A percentile compares a stretch with the other conserved stretches of the same genome.
Evolutionary conservation across 768 basidiomycete species (phyloP).

Genomic region (Tulasnella sp.): DNA sequence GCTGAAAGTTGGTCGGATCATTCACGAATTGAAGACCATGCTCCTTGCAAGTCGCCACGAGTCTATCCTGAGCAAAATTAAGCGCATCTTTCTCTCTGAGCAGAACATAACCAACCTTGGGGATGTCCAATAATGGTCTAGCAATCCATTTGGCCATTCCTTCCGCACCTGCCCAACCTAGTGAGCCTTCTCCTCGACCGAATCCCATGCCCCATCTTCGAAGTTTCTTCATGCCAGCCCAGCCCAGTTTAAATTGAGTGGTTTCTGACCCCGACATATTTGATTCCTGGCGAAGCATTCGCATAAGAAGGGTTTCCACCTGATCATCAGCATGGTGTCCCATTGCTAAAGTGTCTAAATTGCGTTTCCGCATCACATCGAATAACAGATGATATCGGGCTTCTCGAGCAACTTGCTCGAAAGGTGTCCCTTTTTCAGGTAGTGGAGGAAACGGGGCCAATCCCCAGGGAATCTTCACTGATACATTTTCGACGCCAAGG

Average conservation of each 20-base stretch:
- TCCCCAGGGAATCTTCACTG: constrained; percentile 45
- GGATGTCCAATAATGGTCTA: constrained; percentile 52
- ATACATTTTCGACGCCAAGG: constrained; percentile 36
- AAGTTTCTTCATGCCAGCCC: constrained; percentile 52
- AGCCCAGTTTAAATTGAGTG: constrained; percentile 24
- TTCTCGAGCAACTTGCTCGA: constrained; percentile 46
- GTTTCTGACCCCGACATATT: background rate
- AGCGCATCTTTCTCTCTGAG: constrained; percentile 3
- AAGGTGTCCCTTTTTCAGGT: constrained; percentile 30
- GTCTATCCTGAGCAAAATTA: constrained; percentile 43
- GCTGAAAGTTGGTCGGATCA: constrained; percentile 65
- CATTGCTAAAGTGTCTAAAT: constrained; percentile 39
- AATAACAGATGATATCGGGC: constrained; percentile 47
- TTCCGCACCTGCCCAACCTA: constrained; percentile 35
- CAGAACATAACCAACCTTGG: constrained; percentile 40
- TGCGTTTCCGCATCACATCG: constrained; percentile 30
- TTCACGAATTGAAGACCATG: constrained; percentile 46
- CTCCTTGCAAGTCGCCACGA: constrained; percentile 64
- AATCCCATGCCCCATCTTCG: constrained; percentile 73
- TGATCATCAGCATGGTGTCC: constrained; percentile 79
- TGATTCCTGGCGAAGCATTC: constrained; percentile 27
- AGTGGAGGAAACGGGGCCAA: constrained; percentile 35
- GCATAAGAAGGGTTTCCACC: constrained; percentile 66
- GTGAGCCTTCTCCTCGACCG: constrained; percentile 21
- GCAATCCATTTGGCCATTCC: constrained; percentile 60